Evolutionary conservation across 805 yeast genomes (phyloP), one percentile per base, ranked within the genome.

Genomic region (Candida ponderosae): DNA sequence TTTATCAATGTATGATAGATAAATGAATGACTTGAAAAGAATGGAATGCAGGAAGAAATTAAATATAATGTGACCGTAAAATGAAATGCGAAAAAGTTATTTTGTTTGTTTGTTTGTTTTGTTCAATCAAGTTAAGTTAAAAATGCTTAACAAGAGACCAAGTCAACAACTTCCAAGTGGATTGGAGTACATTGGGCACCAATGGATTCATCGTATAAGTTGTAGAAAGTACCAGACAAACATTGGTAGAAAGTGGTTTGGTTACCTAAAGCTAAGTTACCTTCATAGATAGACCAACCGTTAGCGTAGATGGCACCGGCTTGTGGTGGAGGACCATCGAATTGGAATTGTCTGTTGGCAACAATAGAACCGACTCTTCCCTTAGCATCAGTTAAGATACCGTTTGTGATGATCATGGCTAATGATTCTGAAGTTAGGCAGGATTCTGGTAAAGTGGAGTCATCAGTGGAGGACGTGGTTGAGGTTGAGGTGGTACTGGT

Each of bases 291-390:
- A 35, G 76, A 66, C 81, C 80, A 74, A 42, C 81, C 81, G 33
- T 71, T 74, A 45, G 83, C 80, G 52, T 70, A 74, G 49, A 75
- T 67, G 35, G 80, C 66, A 53, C 81, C 81, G 26, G 79, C 82
- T 66, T 79, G 86, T 47, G 86, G 85, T 58, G 84, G 81, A 40
- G 84, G 84, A 51, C 85, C 85, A 56, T 80, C 85, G 55, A 78
- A 79, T 64, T 79, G 86, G 72, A 79, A 77, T 64, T 80, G 87
- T 65, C 79, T 68, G 76, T 78, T 79, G 34, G 84, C 72, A 41
- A 79, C 86, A 58, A 79, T 76, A 35, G 85, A 71, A 46, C 86
- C 86, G 46, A 79, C 60, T 70, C 87, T 75, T 33, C 79, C 80
- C 45, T 63, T 50, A 21, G 68, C 46, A 49, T 79, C 87, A 24